Conservation (phyloP, 169 alveolate species). For the Cryptosporidium andersoni region DNA sequence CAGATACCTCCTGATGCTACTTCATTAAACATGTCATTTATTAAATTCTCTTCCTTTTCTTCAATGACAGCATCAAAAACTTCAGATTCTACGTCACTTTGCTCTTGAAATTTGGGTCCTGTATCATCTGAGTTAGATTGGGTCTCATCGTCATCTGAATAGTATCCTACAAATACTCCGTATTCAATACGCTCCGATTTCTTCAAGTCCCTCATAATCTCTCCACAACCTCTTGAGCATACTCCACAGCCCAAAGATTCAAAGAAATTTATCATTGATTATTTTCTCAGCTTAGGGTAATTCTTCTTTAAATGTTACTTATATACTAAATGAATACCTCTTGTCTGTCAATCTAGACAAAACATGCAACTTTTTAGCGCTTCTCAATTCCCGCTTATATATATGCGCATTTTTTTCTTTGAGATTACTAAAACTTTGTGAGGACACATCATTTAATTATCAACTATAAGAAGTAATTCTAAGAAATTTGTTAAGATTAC, state of each 20-base stretch:
- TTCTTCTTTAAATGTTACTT: neutral
- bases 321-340: no score
- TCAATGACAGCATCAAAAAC: conserved; percentile 37
- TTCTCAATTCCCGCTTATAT: neutral
- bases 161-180: conserved; percentile 67
- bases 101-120: neutral
- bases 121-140: conserved; percentile 1
- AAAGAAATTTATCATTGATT: conserved; percentile 28
- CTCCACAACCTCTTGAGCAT: conserved; percentile 55
- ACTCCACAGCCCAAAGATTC: conserved; percentile 49
- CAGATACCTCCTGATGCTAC: conserved; percentile 47
- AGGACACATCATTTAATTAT: no score
- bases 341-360: no score
- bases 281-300: neutral
- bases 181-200: conserved; percentile 53
- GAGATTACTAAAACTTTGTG: neutral
- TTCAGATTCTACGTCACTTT: neutral
- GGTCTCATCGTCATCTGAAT: conserved; percentile 59
- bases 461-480: no score
- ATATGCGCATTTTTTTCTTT: neutral
- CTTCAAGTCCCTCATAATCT: conserved; percentile 9
- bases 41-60: conserved; percentile 46
- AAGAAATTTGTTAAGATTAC: no score
- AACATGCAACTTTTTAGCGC: no score
- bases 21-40: conserved; percentile 40